Percentiles rank a stretch among this genome's conserved stretches.
phyloP scores from a whole-genome alignment of 345 rosid species.

The Barbarea vulgaris region DNA sequence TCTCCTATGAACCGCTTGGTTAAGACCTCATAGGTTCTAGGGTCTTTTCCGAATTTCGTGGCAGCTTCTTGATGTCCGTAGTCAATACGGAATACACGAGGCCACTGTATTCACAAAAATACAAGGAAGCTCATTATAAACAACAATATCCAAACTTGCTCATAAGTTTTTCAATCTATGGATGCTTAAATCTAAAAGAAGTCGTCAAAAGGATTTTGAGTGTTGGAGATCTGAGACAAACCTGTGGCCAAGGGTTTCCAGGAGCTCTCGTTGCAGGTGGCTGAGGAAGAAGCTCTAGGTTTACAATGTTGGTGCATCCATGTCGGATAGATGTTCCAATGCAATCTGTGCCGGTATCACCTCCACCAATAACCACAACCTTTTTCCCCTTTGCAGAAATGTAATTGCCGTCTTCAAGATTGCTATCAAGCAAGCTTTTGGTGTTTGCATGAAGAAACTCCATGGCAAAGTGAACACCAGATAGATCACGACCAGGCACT shows the following conservation, averaged over 20 bases:
- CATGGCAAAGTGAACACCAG: conserved; percentile 98
- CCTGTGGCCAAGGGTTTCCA: conserved; percentile 99
- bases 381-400: conserved; percentile 92
- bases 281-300: conserved; percentile 93
- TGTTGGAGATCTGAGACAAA: conserved; percentile 25
- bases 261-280: conserved; percentile 88
- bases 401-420: conserved; percentile 76
- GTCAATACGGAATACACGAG: conserved; percentile 87
- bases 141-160: neutral
- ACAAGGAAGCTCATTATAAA: conserved; percentile 1
- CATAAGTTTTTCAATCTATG: neutral
- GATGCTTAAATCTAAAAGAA: neutral
- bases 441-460: conserved; percentile 95
- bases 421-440: conserved; percentile 96
- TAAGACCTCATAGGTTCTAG: conserved; percentile 86
- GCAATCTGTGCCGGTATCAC: conserved; percentile 99
- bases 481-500: conserved; percentile 81
- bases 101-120: conserved; percentile 68
- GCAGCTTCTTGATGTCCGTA: conserved; percentile 97
- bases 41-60: conserved; percentile 86
- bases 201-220: neutral
- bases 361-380: conserved; percentile 98
- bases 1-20: conserved; percentile 92
- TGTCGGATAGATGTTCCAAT: conserved; percentile 97
- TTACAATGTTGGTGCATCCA: conserved; percentile 74